Percentiles rank a stretch among this genome's conserved stretches.
These are phyloP conservation scores for Cyclotella choctawhatcheeana DNA, from an alignment of 108 stramenopile species.

Conservation along the genomic window DNA sequence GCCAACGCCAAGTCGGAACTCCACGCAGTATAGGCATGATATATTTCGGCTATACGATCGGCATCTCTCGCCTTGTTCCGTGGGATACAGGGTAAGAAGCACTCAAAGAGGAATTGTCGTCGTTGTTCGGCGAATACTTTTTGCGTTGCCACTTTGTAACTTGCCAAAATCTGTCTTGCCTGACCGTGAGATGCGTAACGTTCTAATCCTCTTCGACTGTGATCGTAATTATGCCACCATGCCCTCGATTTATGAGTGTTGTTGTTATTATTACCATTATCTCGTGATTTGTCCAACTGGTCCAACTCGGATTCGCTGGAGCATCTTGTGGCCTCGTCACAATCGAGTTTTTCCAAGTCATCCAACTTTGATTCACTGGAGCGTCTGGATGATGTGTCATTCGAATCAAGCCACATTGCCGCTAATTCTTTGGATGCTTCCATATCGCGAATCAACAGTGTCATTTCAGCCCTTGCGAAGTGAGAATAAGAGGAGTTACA, in stretches of 20 bases:
- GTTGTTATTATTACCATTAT: too few species aligned
- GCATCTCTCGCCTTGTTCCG: constrained; percentile 50
- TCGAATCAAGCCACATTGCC: constrained; percentile 40
- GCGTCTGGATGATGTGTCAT: constrained; percentile 13
- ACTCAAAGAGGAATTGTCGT: constrained; percentile 58
- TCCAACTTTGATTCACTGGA: not conserved
- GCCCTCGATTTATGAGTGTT: constrained; percentile 13
- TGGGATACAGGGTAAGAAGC: constrained; percentile 29
- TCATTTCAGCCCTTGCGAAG: constrained; percentile 51
- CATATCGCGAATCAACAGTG: constrained; percentile 37
- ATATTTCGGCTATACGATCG: constrained; percentile 73
- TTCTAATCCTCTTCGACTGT: constrained; percentile 83
- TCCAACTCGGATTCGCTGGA: too few species aligned
- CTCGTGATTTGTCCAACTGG: too few species aligned
- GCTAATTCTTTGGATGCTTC: constrained; percentile 44
- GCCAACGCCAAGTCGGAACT: constrained; percentile 80
- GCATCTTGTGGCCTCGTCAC: too few species aligned
- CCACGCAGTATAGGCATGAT: constrained; percentile 81
- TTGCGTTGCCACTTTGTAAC: constrained; percentile 67
- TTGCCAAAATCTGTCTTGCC: constrained; percentile 74
- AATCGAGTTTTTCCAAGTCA: too few species aligned
- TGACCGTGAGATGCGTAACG: constrained; percentile 84
- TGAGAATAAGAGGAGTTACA: too few species aligned
- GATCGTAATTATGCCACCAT: constrained; percentile 90
- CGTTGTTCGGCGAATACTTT: constrained; percentile 76